Base-by-base conservation (phyloP, 805 yeast genomes). In the Saturnispora hagleri region DNA sequence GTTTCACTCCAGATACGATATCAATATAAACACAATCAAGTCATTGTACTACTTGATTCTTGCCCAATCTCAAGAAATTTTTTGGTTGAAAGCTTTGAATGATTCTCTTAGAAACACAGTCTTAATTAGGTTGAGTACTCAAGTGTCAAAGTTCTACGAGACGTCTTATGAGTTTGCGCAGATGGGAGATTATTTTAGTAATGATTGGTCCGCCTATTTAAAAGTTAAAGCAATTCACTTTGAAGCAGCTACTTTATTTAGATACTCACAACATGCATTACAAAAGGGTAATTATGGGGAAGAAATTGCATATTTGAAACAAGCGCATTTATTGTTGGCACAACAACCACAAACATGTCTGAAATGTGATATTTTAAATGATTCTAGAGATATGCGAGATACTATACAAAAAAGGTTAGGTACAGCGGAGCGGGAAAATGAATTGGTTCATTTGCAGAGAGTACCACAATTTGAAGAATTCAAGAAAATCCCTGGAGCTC, bases 21-120 rank as follows among this genome's bases (percentile, higher is more conserved):
- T 86, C 15, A 79, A 79, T 40, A 43, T 52, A 1, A 73, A 73
- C 12, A 78, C 87, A 0, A 59, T 85, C 9, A 66, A 69, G 12
- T 70, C 81, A 17, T 67, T 89, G 50, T 66, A 73, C 36, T 57
- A 63, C 12, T 60, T 89, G 35, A 77, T 79, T 78, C 62, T 86
- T 40, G 93, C 95, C 0, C 96, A 88, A 60, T 93, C 96, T 0
- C 96, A 89, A 65, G 97, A 90, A 61, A 74, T 80, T 12, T 80
- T 84, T 48, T 89, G 97, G 96, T 80, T 77, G 46, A 82, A 82
- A 59, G 89, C 96, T 0, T 65, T 72, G 0, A 64, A 68, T 38
- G 69, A 66, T 22, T 69, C 71, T 12, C 60, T 79, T 59, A 84
- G 81, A 58, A 81, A 85, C 60, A 69, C 83, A 0, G 69, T 81